phyloP scores from a whole-genome alignment of 208 protist species.

The Willaertia magna region DNA sequence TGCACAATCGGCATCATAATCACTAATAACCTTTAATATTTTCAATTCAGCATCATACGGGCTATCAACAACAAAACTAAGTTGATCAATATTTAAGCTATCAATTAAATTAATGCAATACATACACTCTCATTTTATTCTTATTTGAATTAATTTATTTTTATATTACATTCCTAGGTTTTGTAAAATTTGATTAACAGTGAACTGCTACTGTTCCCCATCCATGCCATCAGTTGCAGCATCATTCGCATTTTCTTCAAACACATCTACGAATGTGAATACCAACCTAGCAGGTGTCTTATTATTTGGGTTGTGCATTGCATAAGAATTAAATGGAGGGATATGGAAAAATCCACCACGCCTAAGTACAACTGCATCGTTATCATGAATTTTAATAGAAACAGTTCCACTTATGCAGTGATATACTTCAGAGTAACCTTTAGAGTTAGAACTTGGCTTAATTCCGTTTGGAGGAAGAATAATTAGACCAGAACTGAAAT shows the following conservation, averaged over 20 bases:
- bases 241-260: no score
- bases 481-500: background rate
- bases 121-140: no score
- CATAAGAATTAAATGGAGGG: background rate
- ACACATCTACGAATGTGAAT: no score
- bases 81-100: no score
- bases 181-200: no score
- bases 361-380: background rate
- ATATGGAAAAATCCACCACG: background rate
- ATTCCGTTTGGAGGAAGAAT: background rate
- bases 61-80: background rate
- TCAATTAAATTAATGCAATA: no score
- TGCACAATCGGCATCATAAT: constrained; percentile 6
- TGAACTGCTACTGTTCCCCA: no score
- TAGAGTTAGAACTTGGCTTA: background rate
- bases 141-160: no score
- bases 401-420: background rate
- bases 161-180: no score
- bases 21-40: background rate
- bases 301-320: no score
- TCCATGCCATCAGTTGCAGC: no score
- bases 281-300: no score
- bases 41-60: background rate
- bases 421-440: background rate
- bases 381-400: background rate